These are phyloP conservation scores for Botrytis deweyae DNA, from an alignment of 2,329 filamentous ascomycete species.

Conservation along the genomic window DNA sequence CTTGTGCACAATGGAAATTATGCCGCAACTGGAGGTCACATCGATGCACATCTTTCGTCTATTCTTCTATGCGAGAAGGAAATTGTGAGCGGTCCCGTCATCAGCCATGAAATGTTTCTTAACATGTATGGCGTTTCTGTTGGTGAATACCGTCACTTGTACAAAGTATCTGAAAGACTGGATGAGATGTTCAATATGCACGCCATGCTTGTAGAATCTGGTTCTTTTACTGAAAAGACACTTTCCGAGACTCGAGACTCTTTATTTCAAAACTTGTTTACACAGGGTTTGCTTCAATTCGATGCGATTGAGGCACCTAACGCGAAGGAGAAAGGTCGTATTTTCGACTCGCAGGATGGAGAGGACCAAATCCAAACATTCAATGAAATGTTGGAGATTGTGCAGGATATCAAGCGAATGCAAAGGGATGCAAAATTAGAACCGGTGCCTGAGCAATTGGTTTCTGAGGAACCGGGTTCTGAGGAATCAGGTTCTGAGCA, in stretches of 20 bases:
- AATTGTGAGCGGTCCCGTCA: not conserved
- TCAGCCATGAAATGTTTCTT: not conserved
- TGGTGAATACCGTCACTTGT: not conserved
- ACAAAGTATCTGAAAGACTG: not conserved
- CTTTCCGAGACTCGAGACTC: not conserved
- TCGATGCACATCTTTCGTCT: conserved; percentile 3
- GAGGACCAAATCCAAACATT: not conserved
- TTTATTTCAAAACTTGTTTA: not conserved
- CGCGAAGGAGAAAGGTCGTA: not conserved
- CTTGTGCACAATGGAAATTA: not conserved
- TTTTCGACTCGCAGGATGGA: not conserved
- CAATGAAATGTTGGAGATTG: not conserved
- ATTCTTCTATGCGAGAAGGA: not conserved
- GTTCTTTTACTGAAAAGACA: conserved; percentile 9
- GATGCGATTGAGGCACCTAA: not conserved
- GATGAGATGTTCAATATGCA: conserved; percentile 16
- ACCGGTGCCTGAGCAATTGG: not conserved
- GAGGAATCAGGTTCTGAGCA: not conserved
- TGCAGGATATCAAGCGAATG: not conserved
- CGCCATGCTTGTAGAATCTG: not conserved
- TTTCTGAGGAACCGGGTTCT: not conserved
- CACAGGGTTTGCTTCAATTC: not conserved
- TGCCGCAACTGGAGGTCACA: conserved; percentile 1
- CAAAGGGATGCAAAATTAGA: not conserved
- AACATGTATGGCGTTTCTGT: conserved; percentile 12